Evolutionary conservation across 2,329 filamentous ascomycete genomes (phyloP).

Genomic region (Colletotrichum cereale): DNA sequence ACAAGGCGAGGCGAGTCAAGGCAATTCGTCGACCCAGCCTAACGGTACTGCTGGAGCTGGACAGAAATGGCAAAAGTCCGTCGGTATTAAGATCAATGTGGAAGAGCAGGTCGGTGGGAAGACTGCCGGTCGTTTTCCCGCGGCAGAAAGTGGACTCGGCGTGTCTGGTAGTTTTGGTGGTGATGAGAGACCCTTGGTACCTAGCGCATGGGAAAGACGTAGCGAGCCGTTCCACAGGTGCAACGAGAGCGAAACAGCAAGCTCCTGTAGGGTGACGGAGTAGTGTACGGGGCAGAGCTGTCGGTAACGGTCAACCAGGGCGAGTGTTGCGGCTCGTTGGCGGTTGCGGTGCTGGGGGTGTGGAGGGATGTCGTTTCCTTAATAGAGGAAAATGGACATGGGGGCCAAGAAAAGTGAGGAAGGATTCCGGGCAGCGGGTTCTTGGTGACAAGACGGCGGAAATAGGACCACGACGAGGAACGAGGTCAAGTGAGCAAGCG

Average conservation of each 20-base stretch:
- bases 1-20: conserved; percentile 3
- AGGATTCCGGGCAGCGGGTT: conserved; percentile 6
- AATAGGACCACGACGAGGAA: conserved; percentile 5
- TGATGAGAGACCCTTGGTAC: conserved; percentile 8
- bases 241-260: background rate
- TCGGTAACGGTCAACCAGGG: background rate
- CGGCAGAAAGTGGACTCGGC: conserved; percentile 32
- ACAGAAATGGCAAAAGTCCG: conserved; percentile 1
- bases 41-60: conserved; percentile 18
- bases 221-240: background rate
- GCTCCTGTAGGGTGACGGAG: background rate
- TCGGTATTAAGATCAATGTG: conserved; percentile 7
- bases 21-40: conserved; percentile 27
- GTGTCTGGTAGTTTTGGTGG: background rate
- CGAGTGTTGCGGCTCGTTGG: background rate
- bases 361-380: conserved; percentile 19
- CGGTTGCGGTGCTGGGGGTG: background rate
- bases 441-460: background rate
- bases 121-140: background rate
- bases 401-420: conserved; percentile 6
- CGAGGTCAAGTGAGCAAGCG: conserved; percentile 7
- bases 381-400: conserved; percentile 15
- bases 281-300: background rate
- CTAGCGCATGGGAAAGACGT: background rate
- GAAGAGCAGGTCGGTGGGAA: conserved; percentile 11